These are phyloP conservation scores for Fraxinus xanthoxyloides DNA, from an alignment of 305 asterid genomes.

Conservation along the genomic window DNA sequence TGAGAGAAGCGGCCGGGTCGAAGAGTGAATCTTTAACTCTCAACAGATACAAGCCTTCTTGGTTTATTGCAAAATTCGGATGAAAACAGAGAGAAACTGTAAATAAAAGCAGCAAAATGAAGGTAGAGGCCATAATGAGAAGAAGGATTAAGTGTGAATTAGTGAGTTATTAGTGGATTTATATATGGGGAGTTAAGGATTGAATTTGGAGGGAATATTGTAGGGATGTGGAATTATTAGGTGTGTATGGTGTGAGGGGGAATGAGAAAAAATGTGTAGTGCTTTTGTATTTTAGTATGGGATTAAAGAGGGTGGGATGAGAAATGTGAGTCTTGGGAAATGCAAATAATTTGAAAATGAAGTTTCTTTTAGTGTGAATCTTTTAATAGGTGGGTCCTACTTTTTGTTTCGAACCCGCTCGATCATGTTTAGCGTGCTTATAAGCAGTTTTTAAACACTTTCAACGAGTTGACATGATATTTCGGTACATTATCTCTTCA, in stretches of 20 bases:
- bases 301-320: not conserved
- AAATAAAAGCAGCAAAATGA: slow-evolving; percentile 8
- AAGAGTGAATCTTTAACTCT: slow-evolving; percentile 42
- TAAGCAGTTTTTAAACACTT: not conserved
- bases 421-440: not conserved
- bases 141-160: not conserved
- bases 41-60: slow-evolving; percentile 48
- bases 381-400: not conserved
- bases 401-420: not conserved
- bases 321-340: not conserved
- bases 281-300: not conserved
- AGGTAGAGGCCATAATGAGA: slow-evolving; percentile 17
- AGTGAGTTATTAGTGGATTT: not conserved
- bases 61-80: slow-evolving; percentile 40
- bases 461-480: not conserved
- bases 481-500: not conserved
- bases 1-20: slow-evolving; percentile 43
- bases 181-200: not conserved
- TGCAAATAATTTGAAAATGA: not conserved
- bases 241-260: slow-evolving; percentile 3
- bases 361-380: not conserved
- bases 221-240: not conserved
- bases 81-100: slow-evolving; percentile 11
- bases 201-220: not conserved
- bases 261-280: slow-evolving; percentile 11